Percentiles rank a stretch among this genome's conserved stretches.
phyloP scores from a whole-genome alignment of 495 filamentous ascomycete genomes.

The Corynascus novoguineensis region DNA sequence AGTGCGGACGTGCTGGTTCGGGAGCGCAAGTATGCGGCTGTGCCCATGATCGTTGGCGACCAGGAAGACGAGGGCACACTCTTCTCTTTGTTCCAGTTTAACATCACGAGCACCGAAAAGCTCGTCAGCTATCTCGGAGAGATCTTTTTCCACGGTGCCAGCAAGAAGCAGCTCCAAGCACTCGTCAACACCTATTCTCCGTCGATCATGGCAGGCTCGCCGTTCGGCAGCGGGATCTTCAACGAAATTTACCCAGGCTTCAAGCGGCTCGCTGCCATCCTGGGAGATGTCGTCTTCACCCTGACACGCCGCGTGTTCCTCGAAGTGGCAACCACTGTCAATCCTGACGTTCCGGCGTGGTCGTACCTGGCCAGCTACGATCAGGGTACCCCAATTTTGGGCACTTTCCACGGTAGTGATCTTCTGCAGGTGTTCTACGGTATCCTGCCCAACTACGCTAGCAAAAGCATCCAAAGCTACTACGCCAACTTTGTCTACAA shows the following conservation, averaged over 20 bases:
- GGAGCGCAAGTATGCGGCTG: conserved; percentile 49
- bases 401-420: conserved; percentile 68
- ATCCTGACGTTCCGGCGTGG: conserved; percentile 57
- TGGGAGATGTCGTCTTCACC: conserved; percentile 65
- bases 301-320: conserved; percentile 57
- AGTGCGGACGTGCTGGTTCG: conserved; percentile 50
- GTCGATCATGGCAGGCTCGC: conserved; percentile 50
- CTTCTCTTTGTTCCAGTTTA: conserved; percentile 57
- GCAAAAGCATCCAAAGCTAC: conserved; percentile 52
- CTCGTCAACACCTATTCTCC: conserved; percentile 54
- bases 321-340: conserved; percentile 31
- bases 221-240: conserved; percentile 56
- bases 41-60: conserved; percentile 55
- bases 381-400: conserved; percentile 61
- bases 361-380: conserved; percentile 66
- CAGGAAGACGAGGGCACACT: conserved; percentile 59
- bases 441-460: conserved; percentile 56
- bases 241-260: conserved; percentile 68
- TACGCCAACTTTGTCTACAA: conserved; percentile 63
- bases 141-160: conserved; percentile 53
- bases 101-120: conserved; percentile 53
- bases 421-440: conserved; percentile 61
- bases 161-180: conserved; percentile 36
- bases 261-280: conserved; percentile 70
- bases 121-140: conserved; percentile 54